Conservation (phyloP, 2,329 filamentous ascomycete species). For the Pseudopithomyces chartarum region DNA sequence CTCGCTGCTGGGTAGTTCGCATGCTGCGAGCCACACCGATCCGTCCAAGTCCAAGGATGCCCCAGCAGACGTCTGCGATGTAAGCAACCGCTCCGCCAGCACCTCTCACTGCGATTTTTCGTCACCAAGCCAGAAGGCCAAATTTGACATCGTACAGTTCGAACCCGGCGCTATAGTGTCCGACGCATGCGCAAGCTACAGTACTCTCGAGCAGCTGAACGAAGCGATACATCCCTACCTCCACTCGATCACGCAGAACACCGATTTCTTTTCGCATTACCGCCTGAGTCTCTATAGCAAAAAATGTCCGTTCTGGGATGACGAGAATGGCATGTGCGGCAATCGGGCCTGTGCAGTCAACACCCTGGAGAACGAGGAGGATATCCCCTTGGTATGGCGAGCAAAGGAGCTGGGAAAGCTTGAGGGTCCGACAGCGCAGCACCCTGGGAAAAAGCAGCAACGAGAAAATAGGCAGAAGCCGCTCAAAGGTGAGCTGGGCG, state of each 20-base stretch:
- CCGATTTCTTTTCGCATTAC: conserved; percentile 99
- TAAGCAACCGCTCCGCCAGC: conserved; percentile 49
- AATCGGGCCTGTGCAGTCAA: conserved; percentile 97
- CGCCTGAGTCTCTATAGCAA: conserved; percentile 94
- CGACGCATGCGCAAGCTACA: conserved; percentile 93
- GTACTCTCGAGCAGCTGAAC: conserved; percentile 86
- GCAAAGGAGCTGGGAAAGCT: conserved; percentile 90
- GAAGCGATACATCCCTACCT: conserved; percentile 74
- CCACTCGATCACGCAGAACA: conserved; percentile 79
- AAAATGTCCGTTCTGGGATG: conserved; percentile 93
- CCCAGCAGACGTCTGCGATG: conserved; percentile 59
- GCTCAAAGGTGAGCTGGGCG: conserved; percentile 80
- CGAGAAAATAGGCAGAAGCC: conserved; percentile 73
- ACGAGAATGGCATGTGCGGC: conserved; percentile 91
- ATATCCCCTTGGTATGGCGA: conserved; percentile 90
- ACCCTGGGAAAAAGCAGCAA: conserved; percentile 78
- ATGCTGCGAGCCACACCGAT: conserved; percentile 45
- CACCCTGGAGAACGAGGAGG: conserved; percentile 92
- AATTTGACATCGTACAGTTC: conserved; percentile 64
- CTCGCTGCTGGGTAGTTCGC: conserved; percentile 58
- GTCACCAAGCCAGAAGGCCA: conserved; percentile 34
- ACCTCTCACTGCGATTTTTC: conserved; percentile 17
- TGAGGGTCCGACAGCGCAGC: conserved; percentile 86
- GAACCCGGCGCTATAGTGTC: conserved; percentile 87
- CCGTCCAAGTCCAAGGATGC: conserved; percentile 47